Base-by-base conservation (phyloP, 2,329 filamentous ascomycete species). In the Ceratocystiopsis brevicomis region DNA sequence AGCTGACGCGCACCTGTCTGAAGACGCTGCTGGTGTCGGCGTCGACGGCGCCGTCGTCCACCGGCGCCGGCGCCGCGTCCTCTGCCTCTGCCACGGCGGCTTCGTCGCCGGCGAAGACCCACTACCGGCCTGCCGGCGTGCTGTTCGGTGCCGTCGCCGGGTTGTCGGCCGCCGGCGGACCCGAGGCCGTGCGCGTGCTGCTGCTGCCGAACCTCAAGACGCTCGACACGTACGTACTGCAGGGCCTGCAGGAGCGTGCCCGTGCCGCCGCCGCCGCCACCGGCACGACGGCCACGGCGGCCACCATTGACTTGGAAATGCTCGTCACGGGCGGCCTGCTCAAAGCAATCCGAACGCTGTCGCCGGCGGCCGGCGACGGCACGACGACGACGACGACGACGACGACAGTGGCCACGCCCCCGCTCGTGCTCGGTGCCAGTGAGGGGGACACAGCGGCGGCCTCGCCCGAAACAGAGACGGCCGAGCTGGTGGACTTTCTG, bases 141-240 rank as follows among this genome's bases (percentile, higher is more conserved):
- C 83, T 94, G 54, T 98, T 90, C 56, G 90, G 90, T 38, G 85
- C 88, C 8, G 71, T 98, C 18, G 72, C 78, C 30, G 88, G 87
- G 1, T 66, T 98, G 3, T 69, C 79, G 2, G 76, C 79, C 1
- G 78, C 92, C 19, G 85, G 86, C 21, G 86, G 71, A 0, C 62
- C 68, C 18, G 71, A 75, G 53, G 68, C 69, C 9, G 66, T 76
- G 34, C 67, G 71, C 13, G 62, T 76, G 2, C 58, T 76, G 32
- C 63, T 74, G 13, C 57, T 76, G 33, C 67, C 68, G 16, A 73
- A 73, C 51, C 60, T 76, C 38, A 68, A 68, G 51, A 61, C 60
- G 14, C 70, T 75, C 43, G 71, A 74, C 51, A 53, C 61, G 0
- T 61, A 60, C 8, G 70, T 76, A 45, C 61, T 76, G 40, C 61